Percentiles rank a stretch among this genome's conserved stretches.
Conservation (phyloP, 331 rosid genomes). For the Malus hybrid region DNA sequence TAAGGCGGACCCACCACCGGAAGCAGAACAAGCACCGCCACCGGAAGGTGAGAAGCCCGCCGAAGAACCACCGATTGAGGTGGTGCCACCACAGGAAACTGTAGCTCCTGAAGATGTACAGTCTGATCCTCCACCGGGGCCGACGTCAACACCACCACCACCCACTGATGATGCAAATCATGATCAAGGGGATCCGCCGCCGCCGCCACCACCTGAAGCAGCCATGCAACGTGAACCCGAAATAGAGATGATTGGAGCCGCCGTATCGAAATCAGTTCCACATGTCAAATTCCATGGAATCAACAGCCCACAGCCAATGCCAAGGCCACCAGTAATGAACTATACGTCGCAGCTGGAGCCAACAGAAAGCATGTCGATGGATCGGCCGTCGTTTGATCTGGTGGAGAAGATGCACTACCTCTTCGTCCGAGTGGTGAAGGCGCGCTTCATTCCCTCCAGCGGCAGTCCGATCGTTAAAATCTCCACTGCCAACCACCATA, state of each 20-base stretch:
- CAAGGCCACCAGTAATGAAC: constrained; percentile 4
- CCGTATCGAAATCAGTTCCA: constrained; percentile 17
- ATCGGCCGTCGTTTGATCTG: constrained; percentile 66
- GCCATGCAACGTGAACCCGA: background rate
- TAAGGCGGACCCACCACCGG: background rate
- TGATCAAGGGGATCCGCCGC: constrained; percentile 11
- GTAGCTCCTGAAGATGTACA: background rate
- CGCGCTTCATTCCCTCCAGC: constrained; percentile 47
- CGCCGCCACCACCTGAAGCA: background rate
- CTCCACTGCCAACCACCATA: constrained; percentile 36
- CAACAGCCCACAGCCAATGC: constrained; percentile 43
- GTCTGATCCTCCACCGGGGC: background rate
- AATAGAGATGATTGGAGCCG: constrained; percentile 9
- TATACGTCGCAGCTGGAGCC: constrained; percentile 21
- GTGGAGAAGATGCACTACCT: constrained; percentile 93
- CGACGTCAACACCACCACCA: background rate
- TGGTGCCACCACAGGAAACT: background rate
- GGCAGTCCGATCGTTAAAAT: constrained; percentile 50
- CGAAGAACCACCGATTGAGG: background rate
- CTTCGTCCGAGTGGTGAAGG: constrained; percentile 68
- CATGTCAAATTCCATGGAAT: constrained; percentile 32
- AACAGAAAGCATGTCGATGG: constrained; percentile 31
- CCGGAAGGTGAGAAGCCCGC: background rate
- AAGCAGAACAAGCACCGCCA: constrained; percentile 2
- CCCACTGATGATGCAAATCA: background rate